These are phyloP conservation scores for Cetraspora pellucida DNA, from an alignment of 192 early-diverging fungal genomes.

Conservation along the genomic window DNA sequence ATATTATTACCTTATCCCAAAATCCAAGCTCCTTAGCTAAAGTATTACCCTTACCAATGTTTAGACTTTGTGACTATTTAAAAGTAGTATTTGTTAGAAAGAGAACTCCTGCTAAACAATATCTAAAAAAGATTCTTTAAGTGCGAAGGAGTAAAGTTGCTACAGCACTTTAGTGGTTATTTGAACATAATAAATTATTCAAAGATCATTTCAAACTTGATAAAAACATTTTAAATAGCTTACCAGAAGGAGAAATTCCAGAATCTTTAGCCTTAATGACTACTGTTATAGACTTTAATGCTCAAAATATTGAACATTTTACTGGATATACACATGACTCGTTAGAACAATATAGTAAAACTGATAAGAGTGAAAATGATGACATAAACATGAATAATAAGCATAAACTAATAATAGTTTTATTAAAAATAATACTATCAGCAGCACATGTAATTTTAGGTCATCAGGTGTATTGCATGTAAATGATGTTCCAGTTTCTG, in stretches of 20 bases:
- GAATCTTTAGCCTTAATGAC: neutral
- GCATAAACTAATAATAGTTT: neutral
- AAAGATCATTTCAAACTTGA: neutral
- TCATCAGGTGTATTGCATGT: neutral
- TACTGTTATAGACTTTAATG: neutral
- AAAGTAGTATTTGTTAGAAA: neutral
- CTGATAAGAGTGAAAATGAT: neutral
- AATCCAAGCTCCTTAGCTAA: neutral
- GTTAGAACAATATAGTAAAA: neutral
- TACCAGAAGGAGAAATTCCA: neutral
- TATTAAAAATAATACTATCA: neutral
- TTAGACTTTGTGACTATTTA: neutral
- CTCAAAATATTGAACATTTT: neutral
- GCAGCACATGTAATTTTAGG: neutral
- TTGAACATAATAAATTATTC: neutral
- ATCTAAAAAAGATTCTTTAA: neutral
- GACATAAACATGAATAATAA: neutral
- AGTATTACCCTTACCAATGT: neutral
- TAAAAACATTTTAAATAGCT: neutral
- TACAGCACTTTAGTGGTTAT: neutral
- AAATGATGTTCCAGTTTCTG: neutral
- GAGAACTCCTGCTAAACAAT: neutral
- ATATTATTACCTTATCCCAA: neutral
- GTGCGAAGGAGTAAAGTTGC: neutral
- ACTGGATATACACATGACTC: neutral